Evolutionary conservation across 345 rosid genomes (phyloP).

Genomic region (Salix brachista): DNA sequence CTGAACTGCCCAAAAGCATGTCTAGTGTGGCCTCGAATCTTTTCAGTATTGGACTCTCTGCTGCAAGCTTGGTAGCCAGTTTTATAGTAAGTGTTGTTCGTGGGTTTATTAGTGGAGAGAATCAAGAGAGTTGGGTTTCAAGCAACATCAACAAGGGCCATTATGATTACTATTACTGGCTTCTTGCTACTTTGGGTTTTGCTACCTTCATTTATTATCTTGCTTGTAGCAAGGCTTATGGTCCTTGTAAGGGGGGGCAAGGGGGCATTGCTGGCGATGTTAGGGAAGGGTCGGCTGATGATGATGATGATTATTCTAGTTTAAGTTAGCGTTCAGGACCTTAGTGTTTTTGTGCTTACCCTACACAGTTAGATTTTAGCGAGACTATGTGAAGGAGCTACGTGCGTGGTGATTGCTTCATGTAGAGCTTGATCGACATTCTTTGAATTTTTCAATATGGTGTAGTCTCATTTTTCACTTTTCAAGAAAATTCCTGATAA

Average conservation of each 20-base stretch:
- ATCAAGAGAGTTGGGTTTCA: slow-evolving; percentile 61
- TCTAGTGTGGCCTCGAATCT: slow-evolving; percentile 64
- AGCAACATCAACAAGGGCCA: slow-evolving; percentile 65
- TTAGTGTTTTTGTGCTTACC: too few relatives aligned
- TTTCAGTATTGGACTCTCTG: slow-evolving; percentile 59
- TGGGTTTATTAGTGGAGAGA: slow-evolving; percentile 35
- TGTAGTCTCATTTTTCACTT: too few relatives aligned
- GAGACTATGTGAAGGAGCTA: too few relatives aligned
- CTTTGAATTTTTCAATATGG: too few relatives aligned
- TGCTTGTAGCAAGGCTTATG: slow-evolving; percentile 10
- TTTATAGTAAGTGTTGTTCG: slow-evolving; percentile 41
- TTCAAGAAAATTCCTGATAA: too few relatives aligned
- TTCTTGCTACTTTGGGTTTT: slow-evolving; percentile 32
- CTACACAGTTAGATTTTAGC: too few relatives aligned
- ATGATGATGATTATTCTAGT: too few relatives aligned
- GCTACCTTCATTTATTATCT: slow-evolving; percentile 5
- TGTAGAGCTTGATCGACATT: too few relatives aligned
- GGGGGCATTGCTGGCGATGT: too few relatives aligned
- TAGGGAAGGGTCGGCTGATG: too few relatives aligned
- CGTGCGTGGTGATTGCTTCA: too few relatives aligned
- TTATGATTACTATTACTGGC: slow-evolving; percentile 71
- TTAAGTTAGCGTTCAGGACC: too few relatives aligned
- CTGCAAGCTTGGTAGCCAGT: slow-evolving; percentile 60
- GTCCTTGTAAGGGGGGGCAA: background rate
- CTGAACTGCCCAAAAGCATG: slow-evolving; percentile 77